Percentiles rank a stretch among this genome's conserved stretches.
Evolutionary conservation across 352 stramenopile species (phyloP).

Genomic region (Lagenidium giganteum): DNA sequence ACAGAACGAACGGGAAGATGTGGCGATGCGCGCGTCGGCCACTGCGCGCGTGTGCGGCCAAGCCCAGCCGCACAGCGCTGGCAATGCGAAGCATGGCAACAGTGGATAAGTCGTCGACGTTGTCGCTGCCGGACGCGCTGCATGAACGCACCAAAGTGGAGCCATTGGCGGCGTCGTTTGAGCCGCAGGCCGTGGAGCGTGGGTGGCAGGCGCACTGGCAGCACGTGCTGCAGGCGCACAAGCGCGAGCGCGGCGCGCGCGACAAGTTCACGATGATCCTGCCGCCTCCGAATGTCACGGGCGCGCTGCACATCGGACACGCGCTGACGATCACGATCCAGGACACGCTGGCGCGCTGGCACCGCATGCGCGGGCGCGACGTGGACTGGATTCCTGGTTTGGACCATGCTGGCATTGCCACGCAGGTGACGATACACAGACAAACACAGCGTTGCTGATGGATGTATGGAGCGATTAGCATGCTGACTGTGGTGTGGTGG

Average conservation of each 20-base stretch:
- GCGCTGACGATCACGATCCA: slow-evolving; percentile 97
- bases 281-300: slow-evolving; percentile 97
- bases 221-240: slow-evolving; percentile 24
- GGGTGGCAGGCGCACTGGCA: slow-evolving; percentile 79
- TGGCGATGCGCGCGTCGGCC: too few relatives aligned
- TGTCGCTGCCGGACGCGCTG: slow-evolving; percentile 36
- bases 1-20: too few relatives aligned
- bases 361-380: slow-evolving; percentile 97
- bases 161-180: slow-evolving; percentile 55
- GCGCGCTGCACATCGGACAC: slow-evolving; percentile 97
- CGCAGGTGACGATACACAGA: slow-evolving; percentile 53
- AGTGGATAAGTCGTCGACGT: background rate
- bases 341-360: slow-evolving; percentile 95
- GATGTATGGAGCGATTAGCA: background rate
- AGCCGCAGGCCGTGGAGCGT: slow-evolving; percentile 55
- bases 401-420: slow-evolving; percentile 99
- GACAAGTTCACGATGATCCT: slow-evolving; percentile 82
- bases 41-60: too few relatives aligned
- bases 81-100: too few relatives aligned
- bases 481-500: background rate
- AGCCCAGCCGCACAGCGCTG: too few relatives aligned
- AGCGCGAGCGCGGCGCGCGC: slow-evolving; percentile 1
- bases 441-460: background rate
- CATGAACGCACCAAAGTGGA: slow-evolving; percentile 38
- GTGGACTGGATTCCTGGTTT: slow-evolving; percentile 97